Evolutionary conservation across 2,329 filamentous ascomycete genomes (phyloP).

Genomic region (Calonectria leucothoes): DNA sequence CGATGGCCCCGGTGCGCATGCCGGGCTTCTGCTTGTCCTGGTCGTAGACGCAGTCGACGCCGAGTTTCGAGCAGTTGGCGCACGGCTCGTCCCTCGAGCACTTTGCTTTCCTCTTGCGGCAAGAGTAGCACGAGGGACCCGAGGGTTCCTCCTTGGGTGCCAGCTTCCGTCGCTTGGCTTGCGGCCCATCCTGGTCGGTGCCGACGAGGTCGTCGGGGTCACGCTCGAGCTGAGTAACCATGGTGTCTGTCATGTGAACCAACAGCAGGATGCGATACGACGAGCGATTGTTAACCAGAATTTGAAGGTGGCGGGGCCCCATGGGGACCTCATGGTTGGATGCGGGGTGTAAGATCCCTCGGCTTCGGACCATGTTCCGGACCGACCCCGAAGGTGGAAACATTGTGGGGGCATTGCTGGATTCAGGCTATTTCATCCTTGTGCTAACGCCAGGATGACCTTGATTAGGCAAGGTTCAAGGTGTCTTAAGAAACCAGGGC

Average conservation of each 20-base stretch:
- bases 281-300: not conserved
- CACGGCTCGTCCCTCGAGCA: conserved; percentile 57
- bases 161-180: conserved; percentile 5
- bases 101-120: conserved; percentile 57
- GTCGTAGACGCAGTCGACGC: conserved; percentile 49
- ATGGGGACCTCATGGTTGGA: not conserved
- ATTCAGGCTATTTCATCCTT: not conserved
- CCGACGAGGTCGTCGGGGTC: not conserved
- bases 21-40: conserved; percentile 47
- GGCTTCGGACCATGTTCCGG: conserved; percentile 12
- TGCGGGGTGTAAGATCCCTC: conserved; percentile 13
- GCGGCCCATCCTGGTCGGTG: not conserved
- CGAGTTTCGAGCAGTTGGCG: conserved; percentile 32
- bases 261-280: not conserved
- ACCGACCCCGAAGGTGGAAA: not conserved
- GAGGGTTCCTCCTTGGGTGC: not conserved
- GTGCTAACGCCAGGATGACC: not conserved
- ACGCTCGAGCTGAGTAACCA: not conserved
- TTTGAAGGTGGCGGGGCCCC: not conserved
- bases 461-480: not conserved
- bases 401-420: not conserved
- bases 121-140: conserved; percentile 50
- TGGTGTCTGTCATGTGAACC: not conserved
- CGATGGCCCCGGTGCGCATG: conserved; percentile 48
- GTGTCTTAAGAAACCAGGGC: not conserved